Conservation (phyloP, 140 eudicot species). For the Bidens hawaiensis region DNA sequence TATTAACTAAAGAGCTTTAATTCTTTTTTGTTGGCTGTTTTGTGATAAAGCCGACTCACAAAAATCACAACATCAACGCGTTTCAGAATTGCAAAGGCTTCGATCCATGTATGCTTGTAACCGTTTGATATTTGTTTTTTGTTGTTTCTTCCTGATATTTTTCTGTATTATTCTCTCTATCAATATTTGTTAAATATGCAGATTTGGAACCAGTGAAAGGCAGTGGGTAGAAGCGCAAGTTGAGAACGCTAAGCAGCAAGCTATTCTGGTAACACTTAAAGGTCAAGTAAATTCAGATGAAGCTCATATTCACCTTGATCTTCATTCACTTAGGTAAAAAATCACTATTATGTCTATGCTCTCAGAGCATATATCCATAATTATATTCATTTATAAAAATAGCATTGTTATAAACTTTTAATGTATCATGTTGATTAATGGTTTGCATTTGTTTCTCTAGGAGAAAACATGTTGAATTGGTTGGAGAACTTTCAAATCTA, state of each 20-base stretch:
- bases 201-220: conserved; percentile 97
- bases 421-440: neutral
- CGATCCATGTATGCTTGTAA: conserved; percentile 79
- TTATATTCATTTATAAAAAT: neutral
- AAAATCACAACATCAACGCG: conserved; percentile 88
- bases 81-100: conserved; percentile 96
- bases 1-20: neutral
- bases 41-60: conserved; percentile 56
- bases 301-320: conserved; percentile 98
- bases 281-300: conserved; percentile 97
- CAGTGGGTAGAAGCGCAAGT: conserved; percentile 99
- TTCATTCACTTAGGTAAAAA: conserved; percentile 87
- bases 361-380: neutral
- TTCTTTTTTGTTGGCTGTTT: neutral
- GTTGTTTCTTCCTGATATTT: neutral
- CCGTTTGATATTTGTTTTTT: neutral
- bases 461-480: conserved; percentile 98
- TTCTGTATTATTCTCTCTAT: too few species aligned
- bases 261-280: conserved; percentile 77
- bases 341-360: neutral
- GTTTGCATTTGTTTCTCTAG: conserved; percentile 36
- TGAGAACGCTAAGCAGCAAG: conserved; percentile 98
- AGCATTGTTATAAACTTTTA: neutral
- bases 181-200: conserved; percentile 29
- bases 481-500: conserved; percentile 86